phyloP scores from a whole-genome alignment of 345 rosid species.

The Barbarea vulgaris region DNA sequence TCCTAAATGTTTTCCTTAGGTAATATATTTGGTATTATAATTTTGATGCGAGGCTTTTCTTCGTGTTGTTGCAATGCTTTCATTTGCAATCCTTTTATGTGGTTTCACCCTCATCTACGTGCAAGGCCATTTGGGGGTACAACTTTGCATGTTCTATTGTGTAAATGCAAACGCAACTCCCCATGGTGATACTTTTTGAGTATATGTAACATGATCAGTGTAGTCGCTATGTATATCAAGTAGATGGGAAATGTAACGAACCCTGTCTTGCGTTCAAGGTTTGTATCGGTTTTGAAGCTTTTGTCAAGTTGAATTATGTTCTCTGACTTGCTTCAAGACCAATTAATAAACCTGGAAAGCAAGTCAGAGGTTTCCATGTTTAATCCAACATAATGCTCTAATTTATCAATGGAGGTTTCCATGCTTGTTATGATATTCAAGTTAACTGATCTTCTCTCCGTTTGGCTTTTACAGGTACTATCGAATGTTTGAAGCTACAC shows the following conservation, averaged over 20 bases:
- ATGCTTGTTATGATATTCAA: conserved; percentile 17
- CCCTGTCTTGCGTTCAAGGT: conserved; percentile 14
- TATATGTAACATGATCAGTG: neutral
- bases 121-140: neutral
- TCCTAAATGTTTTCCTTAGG: conserved; percentile 17
- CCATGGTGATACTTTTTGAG: conserved; percentile 8
- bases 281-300: conserved; percentile 13
- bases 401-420: conserved; percentile 3
- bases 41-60: neutral
- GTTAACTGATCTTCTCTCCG: conserved; percentile 12
- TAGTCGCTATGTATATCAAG: neutral
- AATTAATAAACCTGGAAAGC: neutral
- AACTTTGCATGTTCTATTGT: neutral
- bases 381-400: conserved; percentile 1
- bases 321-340: conserved; percentile 8
- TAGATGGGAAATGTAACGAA: conserved; percentile 15
- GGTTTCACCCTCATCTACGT: conserved; percentile 15
- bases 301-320: conserved; percentile 7
- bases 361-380: neutral
- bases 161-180: neutral
- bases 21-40: conserved; percentile 12
- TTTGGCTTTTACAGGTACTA: conserved; percentile 71
- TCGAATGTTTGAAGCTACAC: conserved; percentile 99
- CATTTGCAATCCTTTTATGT: conserved; percentile 18
- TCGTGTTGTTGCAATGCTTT: neutral